phyloP scores from a whole-genome alignment of 75 land plant genomes.

The Sequoia sempervirens region DNA sequence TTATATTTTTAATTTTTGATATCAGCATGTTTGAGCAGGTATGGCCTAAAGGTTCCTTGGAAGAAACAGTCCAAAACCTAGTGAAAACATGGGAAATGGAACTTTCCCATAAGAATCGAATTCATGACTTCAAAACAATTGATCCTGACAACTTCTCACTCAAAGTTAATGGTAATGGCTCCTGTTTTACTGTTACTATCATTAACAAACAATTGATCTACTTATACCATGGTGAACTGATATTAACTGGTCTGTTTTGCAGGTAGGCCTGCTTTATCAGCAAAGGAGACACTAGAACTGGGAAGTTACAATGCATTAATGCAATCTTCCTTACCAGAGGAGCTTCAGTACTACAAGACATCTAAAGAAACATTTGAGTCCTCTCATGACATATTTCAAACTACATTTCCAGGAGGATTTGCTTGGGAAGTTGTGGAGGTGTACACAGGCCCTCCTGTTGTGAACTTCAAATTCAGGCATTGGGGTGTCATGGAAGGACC shows the following conservation, averaged over 20 bases:
- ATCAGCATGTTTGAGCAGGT: slow-evolving; percentile 15
- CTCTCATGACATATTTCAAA: slow-evolving; percentile 61
- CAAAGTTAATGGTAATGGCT: slow-evolving; percentile 46
- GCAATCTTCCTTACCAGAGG: slow-evolving; percentile 50
- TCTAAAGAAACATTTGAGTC: slow-evolving; percentile 19
- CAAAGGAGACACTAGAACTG: slow-evolving; percentile 57
- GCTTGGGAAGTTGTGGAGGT: slow-evolving; percentile 82
- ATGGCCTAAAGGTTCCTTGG: slow-evolving; percentile 74
- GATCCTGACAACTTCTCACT: slow-evolving; percentile 39
- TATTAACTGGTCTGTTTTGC: not conserved
- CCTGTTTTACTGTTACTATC: not conserved
- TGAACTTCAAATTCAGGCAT: slow-evolving; percentile 52
- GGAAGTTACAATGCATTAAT: slow-evolving; percentile 89
- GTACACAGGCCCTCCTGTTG: slow-evolving; percentile 71
- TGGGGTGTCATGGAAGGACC: too few species aligned
- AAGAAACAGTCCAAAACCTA: slow-evolving; percentile 65
- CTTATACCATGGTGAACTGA: not conserved
- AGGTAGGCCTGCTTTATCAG: slow-evolving; percentile 63
- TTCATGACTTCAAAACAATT: slow-evolving; percentile 43
- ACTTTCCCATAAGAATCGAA: slow-evolving; percentile 13
- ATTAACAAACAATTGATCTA: not conserved
- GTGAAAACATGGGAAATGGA: slow-evolving; percentile 86
- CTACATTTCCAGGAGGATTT: slow-evolving; percentile 71
- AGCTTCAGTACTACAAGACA: slow-evolving; percentile 13
- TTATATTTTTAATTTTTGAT: too few species aligned